Percentiles rank a stretch among this genome's conserved stretches.
These are phyloP conservation scores for Solanum paucissectum DNA, from an alignment of 257 asterid species.

Conservation along the genomic window DNA sequence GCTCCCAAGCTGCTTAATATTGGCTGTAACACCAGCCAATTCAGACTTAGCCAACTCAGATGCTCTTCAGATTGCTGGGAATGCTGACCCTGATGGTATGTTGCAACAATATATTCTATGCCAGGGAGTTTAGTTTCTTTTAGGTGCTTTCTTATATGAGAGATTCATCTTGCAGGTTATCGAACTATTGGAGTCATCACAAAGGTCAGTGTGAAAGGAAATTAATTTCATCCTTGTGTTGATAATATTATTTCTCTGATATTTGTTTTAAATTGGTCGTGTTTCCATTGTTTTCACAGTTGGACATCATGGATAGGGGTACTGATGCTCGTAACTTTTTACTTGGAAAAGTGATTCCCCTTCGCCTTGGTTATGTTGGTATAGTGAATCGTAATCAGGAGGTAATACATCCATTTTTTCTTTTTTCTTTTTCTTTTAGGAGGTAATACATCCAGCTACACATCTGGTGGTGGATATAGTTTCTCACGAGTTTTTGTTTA, in stretches of 20 bases:
- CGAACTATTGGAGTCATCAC: slow-evolving; percentile 96
- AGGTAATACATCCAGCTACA: slow-evolving; percentile 36
- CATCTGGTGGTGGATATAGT: neutral
- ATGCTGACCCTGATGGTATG: slow-evolving; percentile 90
- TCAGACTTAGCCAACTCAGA: slow-evolving; percentile 93
- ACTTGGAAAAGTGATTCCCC: slow-evolving; percentile 96
- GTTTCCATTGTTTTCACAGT: slow-evolving; percentile 37
- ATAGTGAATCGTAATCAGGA: slow-evolving; percentile 96
- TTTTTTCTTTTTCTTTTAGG: slow-evolving; percentile 11
- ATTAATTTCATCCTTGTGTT: neutral
- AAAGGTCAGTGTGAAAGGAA: slow-evolving; percentile 34
- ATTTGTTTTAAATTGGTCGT: neutral
- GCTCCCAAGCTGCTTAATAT: slow-evolving; percentile 59
- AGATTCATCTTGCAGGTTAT: slow-evolving; percentile 50
- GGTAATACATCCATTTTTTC: slow-evolving; percentile 32
- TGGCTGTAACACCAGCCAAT: slow-evolving; percentile 97
- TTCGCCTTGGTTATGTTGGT: slow-evolving; percentile 93
- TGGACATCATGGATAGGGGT: slow-evolving; percentile 98
- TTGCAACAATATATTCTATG: neutral
- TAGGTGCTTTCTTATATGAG: neutral
- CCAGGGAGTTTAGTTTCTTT: neutral
- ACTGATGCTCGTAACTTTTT: slow-evolving; percentile 87
- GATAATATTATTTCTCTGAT: neutral
- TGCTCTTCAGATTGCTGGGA: slow-evolving; percentile 98
- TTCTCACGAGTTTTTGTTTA: neutral